A percentile compares a stretch with the other conserved stretches of the same genome.
Conservation (phyloP, 352 stramenopile genomes). For the Phytophthora cryptogea region DNA sequence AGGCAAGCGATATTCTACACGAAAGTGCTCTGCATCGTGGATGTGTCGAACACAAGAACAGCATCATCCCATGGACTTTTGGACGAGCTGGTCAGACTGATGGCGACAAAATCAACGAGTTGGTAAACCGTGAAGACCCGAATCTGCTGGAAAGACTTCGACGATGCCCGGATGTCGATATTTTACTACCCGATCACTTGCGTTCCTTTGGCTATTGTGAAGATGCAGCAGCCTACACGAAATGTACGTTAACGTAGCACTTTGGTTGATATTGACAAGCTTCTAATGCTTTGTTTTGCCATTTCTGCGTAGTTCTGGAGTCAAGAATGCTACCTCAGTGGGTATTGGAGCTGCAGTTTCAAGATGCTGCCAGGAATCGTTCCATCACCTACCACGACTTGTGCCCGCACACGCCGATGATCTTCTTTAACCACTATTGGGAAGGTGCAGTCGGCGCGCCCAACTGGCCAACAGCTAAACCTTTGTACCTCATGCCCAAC, state of each 20-base stretch:
- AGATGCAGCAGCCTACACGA: conserved; percentile 60
- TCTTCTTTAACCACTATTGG: conserved; percentile 57
- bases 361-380: conserved; percentile 14
- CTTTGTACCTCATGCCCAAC: conserved; percentile 46
- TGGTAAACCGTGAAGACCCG: conserved; percentile 39
- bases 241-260: conserved; percentile 35
- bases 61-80: conserved; percentile 46
- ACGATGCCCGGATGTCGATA: conserved; percentile 56
- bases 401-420: conserved; percentile 40
- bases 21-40: conserved; percentile 39
- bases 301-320: conserved; percentile 27
- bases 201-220: conserved; percentile 64
- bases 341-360: conserved; percentile 33
- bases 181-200: conserved; percentile 45
- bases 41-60: conserved; percentile 47
- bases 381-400: conserved; percentile 47
- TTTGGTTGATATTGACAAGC: neutral
- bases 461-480: conserved; percentile 33
- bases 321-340: conserved; percentile 43
- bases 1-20: conserved; percentile 41
- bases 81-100: conserved; percentile 38
- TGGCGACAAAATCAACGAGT: conserved; percentile 4
- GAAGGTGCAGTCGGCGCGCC: conserved; percentile 17
- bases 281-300: neutral
- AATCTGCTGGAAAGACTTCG: conserved; percentile 48